Percentiles rank a stretch among this genome's conserved stretches.
Conservation (phyloP, 192 early-diverging fungal genomes). For the Coemansia nantahalensis region DNA sequence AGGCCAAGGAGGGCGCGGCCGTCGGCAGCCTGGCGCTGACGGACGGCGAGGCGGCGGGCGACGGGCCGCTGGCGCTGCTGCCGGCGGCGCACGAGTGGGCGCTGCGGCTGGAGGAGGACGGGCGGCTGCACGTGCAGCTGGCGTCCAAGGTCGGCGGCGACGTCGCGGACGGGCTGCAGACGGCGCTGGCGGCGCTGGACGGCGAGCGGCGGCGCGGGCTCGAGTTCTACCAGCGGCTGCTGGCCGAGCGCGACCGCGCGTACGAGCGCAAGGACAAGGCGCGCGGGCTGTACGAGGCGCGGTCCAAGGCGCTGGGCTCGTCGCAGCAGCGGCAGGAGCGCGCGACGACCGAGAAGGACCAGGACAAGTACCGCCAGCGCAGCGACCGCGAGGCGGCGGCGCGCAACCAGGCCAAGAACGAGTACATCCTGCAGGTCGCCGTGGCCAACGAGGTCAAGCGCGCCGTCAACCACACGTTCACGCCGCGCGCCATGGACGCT, state of each 20-base stretch:
- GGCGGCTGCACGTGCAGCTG: constrained; percentile 42
- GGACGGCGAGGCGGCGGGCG: constrained; percentile 23
- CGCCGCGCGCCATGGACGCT: constrained; percentile 29
- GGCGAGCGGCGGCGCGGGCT: constrained; percentile 22
- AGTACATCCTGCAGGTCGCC: constrained; percentile 42
- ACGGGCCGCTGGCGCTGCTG: constrained; percentile 29
- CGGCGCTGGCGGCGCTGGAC: constrained; percentile 17
- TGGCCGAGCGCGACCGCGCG: constrained; percentile 34
- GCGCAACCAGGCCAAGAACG: constrained; percentile 50
- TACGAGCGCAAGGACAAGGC: constrained; percentile 41
- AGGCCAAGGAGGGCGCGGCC: constrained; percentile 13
- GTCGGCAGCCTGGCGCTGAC: constrained; percentile 31
- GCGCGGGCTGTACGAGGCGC: constrained; percentile 26
- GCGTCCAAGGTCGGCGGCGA: constrained; percentile 31
- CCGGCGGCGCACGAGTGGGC: constrained; percentile 39
- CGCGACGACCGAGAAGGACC: constrained; percentile 46
- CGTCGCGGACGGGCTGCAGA: constrained; percentile 28
- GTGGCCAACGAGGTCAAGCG: constrained; percentile 35
- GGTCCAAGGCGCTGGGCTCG: constrained; percentile 22
- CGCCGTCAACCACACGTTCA: constrained; percentile 30
- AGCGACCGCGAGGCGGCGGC: constrained; percentile 19
- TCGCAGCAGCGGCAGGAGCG: constrained; percentile 43
- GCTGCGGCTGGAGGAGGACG: constrained; percentile 42
- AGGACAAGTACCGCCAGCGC: constrained; percentile 34
- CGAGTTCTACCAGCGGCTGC: constrained; percentile 38